A percentile compares a stretch with the other conserved stretches of the same genome.
Conservation (phyloP, 345 rosid species). For the Dipteronia sinensis region DNA sequence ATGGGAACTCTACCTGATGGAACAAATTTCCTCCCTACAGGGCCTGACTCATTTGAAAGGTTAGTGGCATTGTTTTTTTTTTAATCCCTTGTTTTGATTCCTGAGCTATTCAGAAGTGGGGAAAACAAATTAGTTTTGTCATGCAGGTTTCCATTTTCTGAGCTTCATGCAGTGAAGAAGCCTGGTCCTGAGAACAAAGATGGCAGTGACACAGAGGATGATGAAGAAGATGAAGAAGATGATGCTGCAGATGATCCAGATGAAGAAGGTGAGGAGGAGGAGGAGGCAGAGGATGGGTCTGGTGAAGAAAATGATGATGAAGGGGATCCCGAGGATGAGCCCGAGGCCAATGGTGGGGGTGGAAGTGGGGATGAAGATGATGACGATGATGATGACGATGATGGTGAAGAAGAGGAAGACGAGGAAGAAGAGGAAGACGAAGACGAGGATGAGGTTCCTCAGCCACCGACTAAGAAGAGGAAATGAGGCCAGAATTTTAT, state of each 20-base stretch:
- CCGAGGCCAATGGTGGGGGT: constrained; percentile 44
- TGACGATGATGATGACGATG: constrained; percentile 33
- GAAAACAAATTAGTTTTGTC: constrained; percentile 1
- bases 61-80: constrained; percentile 21
- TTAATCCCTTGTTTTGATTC: constrained; percentile 5
- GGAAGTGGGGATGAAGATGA: constrained; percentile 51
- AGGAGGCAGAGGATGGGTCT: constrained; percentile 33
- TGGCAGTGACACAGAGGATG: constrained; percentile 55
- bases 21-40: constrained; percentile 27
- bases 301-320: constrained; percentile 40
- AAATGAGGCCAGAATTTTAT: constrained; percentile 34
- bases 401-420: constrained; percentile 22
- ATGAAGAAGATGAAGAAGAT: constrained; percentile 43
- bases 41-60: constrained; percentile 35
- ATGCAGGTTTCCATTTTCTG: constrained; percentile 48
- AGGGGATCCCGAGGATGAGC: constrained; percentile 52
- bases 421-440: constrained; percentile 40
- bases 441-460: constrained; percentile 48
- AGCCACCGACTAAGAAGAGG: constrained; percentile 65
- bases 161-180: constrained; percentile 38
- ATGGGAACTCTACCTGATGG: constrained; percentile 34
- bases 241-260: constrained; percentile 45
- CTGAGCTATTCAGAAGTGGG: constrained; percentile 8
- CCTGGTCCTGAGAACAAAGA: constrained; percentile 48
- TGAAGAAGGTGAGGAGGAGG: constrained; percentile 42